These are phyloP conservation scores for Fusarium keratoplasticum DNA, from an alignment of 2,329 filamentous ascomycete species.

Conservation along the genomic window DNA sequence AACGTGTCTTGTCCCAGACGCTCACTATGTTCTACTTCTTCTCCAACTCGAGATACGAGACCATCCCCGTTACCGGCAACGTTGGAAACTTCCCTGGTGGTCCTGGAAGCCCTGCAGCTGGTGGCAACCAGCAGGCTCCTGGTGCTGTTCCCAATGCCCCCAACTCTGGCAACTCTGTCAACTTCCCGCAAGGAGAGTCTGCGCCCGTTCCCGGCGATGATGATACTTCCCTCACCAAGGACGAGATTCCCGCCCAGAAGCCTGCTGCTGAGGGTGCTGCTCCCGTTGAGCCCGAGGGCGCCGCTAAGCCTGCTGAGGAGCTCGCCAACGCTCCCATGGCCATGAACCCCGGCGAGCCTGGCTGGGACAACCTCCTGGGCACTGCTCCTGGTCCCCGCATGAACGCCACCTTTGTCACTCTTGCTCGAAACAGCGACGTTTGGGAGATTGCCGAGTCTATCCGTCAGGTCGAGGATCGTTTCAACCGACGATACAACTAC, in stretches of 20 bases:
- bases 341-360: constrained; percentile 63
- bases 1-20: constrained; percentile 24
- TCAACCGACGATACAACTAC: constrained; percentile 97
- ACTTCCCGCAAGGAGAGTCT: constrained; percentile 38
- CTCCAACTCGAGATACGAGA: constrained; percentile 66
- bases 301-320: constrained; percentile 12
- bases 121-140: constrained; percentile 31
- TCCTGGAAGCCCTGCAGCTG: constrained; percentile 33
- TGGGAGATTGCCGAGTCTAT: constrained; percentile 99
- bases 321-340: constrained; percentile 52
- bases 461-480: constrained; percentile 95
- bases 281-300: constrained; percentile 8
- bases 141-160: constrained; percentile 32
- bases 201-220: constrained; percentile 20
- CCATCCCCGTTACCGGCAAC: constrained; percentile 43
- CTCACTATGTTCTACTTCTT: constrained; percentile 80
- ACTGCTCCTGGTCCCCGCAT: constrained; percentile 78
- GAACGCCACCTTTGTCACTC: constrained; percentile 97
- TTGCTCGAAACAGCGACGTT: constrained; percentile 91
- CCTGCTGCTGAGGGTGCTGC: constrained; percentile 28
- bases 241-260: constrained; percentile 34
- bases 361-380: constrained; percentile 63
- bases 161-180: constrained; percentile 37
- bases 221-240: constrained; percentile 34
- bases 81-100: constrained; percentile 40